Evolutionary conservation across 306 rosid species (phyloP).

Genomic region (Acacia melanoxylon): DNA sequence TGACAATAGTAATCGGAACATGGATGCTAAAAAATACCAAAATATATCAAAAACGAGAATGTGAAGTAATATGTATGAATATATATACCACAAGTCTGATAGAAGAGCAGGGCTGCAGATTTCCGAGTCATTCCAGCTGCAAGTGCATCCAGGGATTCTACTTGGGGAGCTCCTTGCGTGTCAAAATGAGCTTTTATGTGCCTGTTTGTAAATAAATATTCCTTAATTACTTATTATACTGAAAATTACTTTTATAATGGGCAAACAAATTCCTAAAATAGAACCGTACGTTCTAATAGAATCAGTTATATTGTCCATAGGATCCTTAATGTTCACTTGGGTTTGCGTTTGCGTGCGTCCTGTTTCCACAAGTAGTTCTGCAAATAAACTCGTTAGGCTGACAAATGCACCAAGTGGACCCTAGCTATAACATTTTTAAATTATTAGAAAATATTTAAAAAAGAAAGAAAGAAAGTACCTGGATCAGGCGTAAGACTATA

Average conservation of each 20-base stretch:
- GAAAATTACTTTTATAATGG: constrained; percentile 14
- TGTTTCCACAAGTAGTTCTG: constrained; percentile 82
- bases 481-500: constrained; percentile 53
- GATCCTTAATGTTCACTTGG: constrained; percentile 45
- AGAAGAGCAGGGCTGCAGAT: constrained; percentile 74
- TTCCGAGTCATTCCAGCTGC: constrained; percentile 65
- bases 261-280: constrained; percentile 2
- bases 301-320: constrained; percentile 60
- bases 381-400: constrained; percentile 31
- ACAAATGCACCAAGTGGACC: constrained; percentile 13
- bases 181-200: constrained; percentile 77
- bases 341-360: constrained; percentile 83
- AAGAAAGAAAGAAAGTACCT: constrained; percentile 54
- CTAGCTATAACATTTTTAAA: not conserved
- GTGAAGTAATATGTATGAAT: not conserved
- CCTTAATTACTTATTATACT: not conserved
- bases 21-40: not conserved
- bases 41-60: constrained; percentile 6
- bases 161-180: constrained; percentile 64
- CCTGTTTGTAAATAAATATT: constrained; percentile 45
- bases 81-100: constrained; percentile 72
- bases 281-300: constrained; percentile 60
- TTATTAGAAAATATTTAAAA: constrained; percentile 4
- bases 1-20: not conserved
- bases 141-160: constrained; percentile 64